Conservation (phyloP, 2,329 filamentous ascomycete species). For the Verticillium zaregamsianum region DNA sequence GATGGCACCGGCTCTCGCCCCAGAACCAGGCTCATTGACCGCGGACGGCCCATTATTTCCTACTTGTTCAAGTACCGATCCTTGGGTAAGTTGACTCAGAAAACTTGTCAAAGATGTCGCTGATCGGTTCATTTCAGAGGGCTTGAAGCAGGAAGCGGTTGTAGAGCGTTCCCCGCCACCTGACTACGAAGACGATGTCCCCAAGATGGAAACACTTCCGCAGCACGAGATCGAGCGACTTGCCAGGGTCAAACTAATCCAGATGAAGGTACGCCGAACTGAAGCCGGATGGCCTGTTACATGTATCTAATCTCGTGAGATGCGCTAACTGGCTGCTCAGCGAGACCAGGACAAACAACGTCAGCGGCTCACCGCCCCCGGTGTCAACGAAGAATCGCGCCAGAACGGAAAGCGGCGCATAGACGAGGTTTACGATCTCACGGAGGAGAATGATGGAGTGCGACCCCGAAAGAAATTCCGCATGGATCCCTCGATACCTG, state of each 20-base stretch:
- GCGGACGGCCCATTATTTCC: slow-evolving; percentile 17
- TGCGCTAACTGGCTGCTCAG: not conserved
- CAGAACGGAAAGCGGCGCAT: slow-evolving; percentile 20
- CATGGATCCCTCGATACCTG: not conserved
- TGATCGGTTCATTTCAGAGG: slow-evolving; percentile 15
- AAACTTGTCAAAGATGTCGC: not conserved
- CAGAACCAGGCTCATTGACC: slow-evolving; percentile 2
- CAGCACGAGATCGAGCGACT: slow-evolving; percentile 20
- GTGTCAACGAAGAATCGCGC: slow-evolving; percentile 1
- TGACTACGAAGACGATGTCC: slow-evolving; percentile 11
- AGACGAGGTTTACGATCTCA: slow-evolving; percentile 21
- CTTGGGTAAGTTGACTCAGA: slow-evolving; percentile 11
- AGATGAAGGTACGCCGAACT: slow-evolving; percentile 16
- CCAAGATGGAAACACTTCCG: slow-evolving; percentile 15
- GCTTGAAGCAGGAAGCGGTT: slow-evolving; percentile 24
- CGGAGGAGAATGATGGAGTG: slow-evolving; percentile 7
- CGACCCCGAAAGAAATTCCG: not conserved
- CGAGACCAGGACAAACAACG: slow-evolving; percentile 3
- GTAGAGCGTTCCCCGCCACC: slow-evolving; percentile 20
- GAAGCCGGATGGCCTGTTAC: not conserved
- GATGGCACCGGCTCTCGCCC: not conserved
- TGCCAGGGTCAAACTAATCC: slow-evolving; percentile 21
- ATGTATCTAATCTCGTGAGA: not conserved
- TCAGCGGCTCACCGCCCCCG: slow-evolving; percentile 4
- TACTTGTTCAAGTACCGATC: slow-evolving; percentile 29